Conservation (phyloP, 441 rosid genomes). For the Mallotus japonicus region DNA sequence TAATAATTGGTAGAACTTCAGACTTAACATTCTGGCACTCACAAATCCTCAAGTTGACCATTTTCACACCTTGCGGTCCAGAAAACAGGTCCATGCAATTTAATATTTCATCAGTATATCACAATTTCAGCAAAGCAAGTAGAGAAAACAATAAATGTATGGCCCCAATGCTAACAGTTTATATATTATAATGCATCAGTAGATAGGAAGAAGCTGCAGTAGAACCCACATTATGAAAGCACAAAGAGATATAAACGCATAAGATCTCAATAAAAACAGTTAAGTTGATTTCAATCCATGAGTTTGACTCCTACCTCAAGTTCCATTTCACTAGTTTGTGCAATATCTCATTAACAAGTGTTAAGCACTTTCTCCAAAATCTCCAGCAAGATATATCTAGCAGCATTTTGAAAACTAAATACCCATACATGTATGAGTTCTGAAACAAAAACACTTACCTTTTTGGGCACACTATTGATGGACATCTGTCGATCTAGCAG, state of each 20-base stretch:
- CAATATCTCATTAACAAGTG: neutral
- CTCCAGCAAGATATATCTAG: conserved; percentile 2
- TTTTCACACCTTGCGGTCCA: neutral
- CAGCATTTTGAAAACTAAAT: neutral
- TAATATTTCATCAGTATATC: too few species aligned
- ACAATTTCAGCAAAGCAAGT: neutral
- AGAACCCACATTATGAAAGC: neutral
- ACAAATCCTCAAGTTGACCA: neutral
- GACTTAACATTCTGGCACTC: neutral
- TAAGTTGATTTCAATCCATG: neutral
- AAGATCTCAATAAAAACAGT: neutral
- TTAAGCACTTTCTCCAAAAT: neutral
- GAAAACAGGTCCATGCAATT: neutral
- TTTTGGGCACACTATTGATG: conserved; percentile 87
- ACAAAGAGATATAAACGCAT: neutral
- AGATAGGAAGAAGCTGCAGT: neutral
- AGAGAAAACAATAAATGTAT: neutral
- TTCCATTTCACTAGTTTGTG: neutral
- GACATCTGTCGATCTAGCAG: conserved; percentile 96
- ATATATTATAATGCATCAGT: neutral
- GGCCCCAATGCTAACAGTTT: neutral
- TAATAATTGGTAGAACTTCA: neutral
- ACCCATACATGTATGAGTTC: too few species aligned
- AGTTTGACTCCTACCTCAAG: neutral
- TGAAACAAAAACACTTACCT: conserved; percentile 41